A percentile compares a stretch with the other conserved stretches of the same genome.
Conservation (phyloP, 345 rosid genomes). For the Eucalyptus victrix region DNA sequence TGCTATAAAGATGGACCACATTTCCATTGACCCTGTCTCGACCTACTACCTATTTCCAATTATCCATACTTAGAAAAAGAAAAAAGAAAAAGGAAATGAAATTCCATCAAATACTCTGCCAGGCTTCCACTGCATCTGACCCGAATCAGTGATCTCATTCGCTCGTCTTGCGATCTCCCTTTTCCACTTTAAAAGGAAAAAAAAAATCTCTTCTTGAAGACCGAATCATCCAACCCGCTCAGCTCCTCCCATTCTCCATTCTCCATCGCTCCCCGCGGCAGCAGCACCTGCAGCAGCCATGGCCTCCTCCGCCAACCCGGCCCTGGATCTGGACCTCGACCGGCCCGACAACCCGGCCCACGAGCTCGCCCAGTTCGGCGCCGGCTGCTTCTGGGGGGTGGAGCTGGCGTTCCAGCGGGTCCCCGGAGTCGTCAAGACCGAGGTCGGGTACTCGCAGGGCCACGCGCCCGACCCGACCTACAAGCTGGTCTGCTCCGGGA, state of each 20-base stretch:
- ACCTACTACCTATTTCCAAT: neutral
- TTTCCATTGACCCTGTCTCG: neutral
- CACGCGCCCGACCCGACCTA: constrained; percentile 48
- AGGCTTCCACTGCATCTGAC: fast-evolving
- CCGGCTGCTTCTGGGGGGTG: constrained; percentile 95
- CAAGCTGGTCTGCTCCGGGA: constrained; percentile 47
- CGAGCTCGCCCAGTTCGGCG: constrained; percentile 78
- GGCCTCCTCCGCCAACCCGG: constrained; percentile 20
- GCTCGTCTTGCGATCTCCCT: fast-evolving
- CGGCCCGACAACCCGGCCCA: constrained; percentile 22
- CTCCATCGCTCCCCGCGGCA: neutral
- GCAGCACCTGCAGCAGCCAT: neutral
- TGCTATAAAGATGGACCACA: neutral
- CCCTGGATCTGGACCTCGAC: constrained; percentile 57
- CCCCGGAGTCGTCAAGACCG: constrained; percentile 55
- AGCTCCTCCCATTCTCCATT: neutral
- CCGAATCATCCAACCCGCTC: neutral
- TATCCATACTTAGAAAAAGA: neutral
- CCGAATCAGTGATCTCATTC: neutral
- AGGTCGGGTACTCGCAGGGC: constrained; percentile 88
- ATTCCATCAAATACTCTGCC: neutral
- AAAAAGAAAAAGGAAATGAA: no score
- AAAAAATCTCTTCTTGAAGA: neutral
- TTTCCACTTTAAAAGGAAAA: neutral
- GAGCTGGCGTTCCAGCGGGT: constrained; percentile 78